Percentiles rank a stretch among this genome's conserved stretches.
These are phyloP conservation scores for Metschnikowia henanensis DNA, from an alignment of 805 yeast species.

Conservation along the genomic window DNA sequence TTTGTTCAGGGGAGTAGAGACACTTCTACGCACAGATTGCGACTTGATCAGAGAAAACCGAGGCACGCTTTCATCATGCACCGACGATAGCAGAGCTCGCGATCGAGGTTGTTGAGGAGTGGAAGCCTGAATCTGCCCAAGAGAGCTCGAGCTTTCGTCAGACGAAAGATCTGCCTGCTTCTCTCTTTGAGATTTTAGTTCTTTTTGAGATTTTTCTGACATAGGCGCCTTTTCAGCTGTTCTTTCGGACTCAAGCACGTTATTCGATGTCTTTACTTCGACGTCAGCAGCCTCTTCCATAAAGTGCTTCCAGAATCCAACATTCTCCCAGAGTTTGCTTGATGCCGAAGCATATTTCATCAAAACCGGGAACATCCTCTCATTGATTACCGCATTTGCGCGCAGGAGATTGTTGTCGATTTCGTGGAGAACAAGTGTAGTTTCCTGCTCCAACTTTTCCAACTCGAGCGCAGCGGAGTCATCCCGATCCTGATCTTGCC, in stretches of 20 bases:
- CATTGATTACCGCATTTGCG: conserved; percentile 67
- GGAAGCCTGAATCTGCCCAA: conserved; percentile 12
- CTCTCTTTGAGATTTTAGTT: neutral
- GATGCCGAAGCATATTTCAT: conserved; percentile 59
- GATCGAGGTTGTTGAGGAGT: conserved; percentile 11
- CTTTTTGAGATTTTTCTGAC: neutral
- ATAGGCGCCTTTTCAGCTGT: neutral
- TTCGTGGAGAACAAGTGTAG: conserved; percentile 72
- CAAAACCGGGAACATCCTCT: conserved; percentile 66
- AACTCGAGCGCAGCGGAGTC: conserved; percentile 30
- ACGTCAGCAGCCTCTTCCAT: conserved; percentile 75
- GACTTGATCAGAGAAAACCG: neutral
- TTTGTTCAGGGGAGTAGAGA: conserved; percentile 9
- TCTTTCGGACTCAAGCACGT: conserved; percentile 11
- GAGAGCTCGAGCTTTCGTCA: conserved; percentile 4
- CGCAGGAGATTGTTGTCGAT: conserved; percentile 73
- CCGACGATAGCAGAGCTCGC: conserved; percentile 7
- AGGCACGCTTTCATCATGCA: conserved; percentile 2
- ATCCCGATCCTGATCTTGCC: conserved; percentile 10
- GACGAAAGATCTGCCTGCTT: neutral
- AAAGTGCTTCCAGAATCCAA: conserved; percentile 74
- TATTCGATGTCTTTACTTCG: conserved; percentile 54
- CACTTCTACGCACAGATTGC: conserved; percentile 2
- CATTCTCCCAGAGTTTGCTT: conserved; percentile 61
- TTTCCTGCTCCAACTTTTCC: conserved; percentile 76